phyloP scores from a whole-genome alignment of 345 rosid genomes.

The Eucalyptus pauciflora region DNA sequence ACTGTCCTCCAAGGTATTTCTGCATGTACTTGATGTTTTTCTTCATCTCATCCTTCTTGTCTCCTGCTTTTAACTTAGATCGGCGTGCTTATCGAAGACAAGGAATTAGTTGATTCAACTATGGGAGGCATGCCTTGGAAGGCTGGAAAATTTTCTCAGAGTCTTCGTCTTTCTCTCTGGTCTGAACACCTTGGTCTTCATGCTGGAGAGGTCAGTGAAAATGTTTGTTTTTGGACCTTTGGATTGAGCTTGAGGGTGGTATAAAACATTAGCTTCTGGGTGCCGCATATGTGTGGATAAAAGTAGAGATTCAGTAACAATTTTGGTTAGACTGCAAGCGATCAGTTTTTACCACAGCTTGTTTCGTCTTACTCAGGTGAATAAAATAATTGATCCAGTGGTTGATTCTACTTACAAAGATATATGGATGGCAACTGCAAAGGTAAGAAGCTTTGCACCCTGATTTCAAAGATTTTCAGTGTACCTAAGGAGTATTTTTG shows the following conservation, averaged over 20 bases:
- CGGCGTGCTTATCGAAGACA: conserved; percentile 84
- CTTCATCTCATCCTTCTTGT: not conserved
- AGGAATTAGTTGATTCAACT: conserved; percentile 64
- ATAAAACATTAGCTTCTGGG: not conserved
- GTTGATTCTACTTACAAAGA: conserved; percentile 82
- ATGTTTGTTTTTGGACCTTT: not conserved
- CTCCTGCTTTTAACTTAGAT: conserved; percentile 35
- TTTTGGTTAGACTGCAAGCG: not conserved
- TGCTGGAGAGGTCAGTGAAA: conserved; percentile 49
- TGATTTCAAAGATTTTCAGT: not conserved
- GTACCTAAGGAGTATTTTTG: not conserved
- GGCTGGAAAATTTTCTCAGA: conserved; percentile 76
- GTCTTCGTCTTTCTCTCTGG: conserved; percentile 94
- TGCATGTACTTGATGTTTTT: not conserved
- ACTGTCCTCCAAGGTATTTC: not conserved
- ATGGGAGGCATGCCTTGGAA: conserved; percentile 97
- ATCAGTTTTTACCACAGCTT: not conserved
- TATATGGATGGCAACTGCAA: conserved; percentile 78
- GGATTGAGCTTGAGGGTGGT: not conserved
- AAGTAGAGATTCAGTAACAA: not conserved
- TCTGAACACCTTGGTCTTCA: conserved; percentile 92
- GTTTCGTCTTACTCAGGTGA: conserved; percentile 28
- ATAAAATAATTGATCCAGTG: conserved; percentile 68
- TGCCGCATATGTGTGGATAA: not conserved
- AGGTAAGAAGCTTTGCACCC: conserved; percentile 22